phyloP scores from a whole-genome alignment of 2,329 filamentous ascomycete species.

The Alternaria triticimaculans region DNA sequence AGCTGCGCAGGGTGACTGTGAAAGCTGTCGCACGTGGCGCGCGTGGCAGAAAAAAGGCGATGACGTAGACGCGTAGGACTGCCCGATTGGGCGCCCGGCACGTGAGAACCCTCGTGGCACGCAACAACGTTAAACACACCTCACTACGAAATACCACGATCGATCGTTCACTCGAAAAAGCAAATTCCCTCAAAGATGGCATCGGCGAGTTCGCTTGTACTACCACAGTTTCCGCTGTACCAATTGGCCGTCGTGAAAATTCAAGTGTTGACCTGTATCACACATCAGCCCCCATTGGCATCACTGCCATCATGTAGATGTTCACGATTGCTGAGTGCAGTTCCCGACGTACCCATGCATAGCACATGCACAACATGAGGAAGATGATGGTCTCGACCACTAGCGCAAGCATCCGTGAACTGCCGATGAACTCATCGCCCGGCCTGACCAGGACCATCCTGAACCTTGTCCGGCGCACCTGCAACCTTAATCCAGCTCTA shows the following conservation, averaged over 20 bases:
- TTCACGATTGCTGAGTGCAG: background rate
- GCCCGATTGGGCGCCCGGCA: background rate
- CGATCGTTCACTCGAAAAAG: background rate
- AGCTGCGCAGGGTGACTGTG: background rate
- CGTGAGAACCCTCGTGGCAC: background rate
- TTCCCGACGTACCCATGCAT: background rate
- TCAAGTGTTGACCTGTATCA: background rate
- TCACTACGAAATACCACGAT: background rate
- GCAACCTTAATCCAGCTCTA: conserved; percentile 6
- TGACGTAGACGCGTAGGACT: conserved; percentile 17
- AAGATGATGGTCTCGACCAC: background rate
- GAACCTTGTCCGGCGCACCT: background rate
- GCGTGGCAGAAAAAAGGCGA: conserved; percentile 2
- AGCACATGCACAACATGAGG: background rate
- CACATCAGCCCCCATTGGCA: background rate
- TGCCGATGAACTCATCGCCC: conserved; percentile 4
- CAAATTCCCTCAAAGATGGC: background rate
- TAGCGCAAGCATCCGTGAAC: conserved; percentile 1
- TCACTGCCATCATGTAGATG: background rate
- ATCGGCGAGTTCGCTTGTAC: background rate
- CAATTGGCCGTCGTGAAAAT: background rate
- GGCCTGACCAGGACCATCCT: conserved; percentile 1
- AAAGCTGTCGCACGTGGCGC: conserved; percentile 3
- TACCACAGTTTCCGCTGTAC: background rate
- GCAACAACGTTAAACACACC: background rate